Evolutionary conservation across 2,329 filamentous ascomycete species (phyloP).

Genomic region (Fusarium continuum): DNA sequence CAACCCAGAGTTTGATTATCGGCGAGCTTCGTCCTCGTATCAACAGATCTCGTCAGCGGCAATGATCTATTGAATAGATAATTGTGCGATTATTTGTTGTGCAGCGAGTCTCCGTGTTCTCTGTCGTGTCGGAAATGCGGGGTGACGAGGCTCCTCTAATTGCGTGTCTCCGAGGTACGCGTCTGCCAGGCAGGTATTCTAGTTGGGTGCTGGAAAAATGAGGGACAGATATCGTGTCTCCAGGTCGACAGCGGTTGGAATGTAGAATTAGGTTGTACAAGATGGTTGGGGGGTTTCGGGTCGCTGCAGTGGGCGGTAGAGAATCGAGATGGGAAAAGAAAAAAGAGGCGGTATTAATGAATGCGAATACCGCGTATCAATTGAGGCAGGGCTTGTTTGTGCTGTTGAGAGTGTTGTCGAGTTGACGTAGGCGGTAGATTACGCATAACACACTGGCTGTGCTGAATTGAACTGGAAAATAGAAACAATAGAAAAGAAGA

Average conservation of each 20-base stretch:
- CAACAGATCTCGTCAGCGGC: constrained; percentile 23
- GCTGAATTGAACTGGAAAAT: constrained; percentile 5
- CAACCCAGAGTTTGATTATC: constrained; percentile 35
- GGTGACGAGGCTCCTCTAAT: constrained; percentile 12
- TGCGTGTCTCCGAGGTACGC: constrained; percentile 16
- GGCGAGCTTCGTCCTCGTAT: constrained; percentile 29
- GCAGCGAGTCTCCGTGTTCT: background rate
- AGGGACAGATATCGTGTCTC: constrained; percentile 31
- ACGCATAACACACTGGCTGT: constrained; percentile 17
- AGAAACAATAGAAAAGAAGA: constrained; percentile 29
- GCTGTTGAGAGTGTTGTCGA: constrained; percentile 27
- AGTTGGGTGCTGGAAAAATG: constrained; percentile 17
- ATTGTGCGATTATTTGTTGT: constrained; percentile 6
- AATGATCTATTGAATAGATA: constrained; percentile 5
- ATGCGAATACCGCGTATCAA: constrained; percentile 30
- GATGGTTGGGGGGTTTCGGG: constrained; percentile 13
- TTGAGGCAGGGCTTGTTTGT: constrained; percentile 16
- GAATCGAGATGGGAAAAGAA: constrained; percentile 23
- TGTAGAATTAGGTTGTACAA: constrained; percentile 27
- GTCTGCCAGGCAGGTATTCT: constrained; percentile 1
- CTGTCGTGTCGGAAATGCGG: constrained; percentile 11
- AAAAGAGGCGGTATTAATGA: constrained; percentile 33
- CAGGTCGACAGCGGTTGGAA: constrained; percentile 38
- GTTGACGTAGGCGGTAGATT: constrained; percentile 33
- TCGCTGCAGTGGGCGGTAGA: constrained; percentile 19